These are phyloP conservation scores for Candida tallmaniae DNA, from an alignment of 805 yeast species.

Conservation along the genomic window DNA sequence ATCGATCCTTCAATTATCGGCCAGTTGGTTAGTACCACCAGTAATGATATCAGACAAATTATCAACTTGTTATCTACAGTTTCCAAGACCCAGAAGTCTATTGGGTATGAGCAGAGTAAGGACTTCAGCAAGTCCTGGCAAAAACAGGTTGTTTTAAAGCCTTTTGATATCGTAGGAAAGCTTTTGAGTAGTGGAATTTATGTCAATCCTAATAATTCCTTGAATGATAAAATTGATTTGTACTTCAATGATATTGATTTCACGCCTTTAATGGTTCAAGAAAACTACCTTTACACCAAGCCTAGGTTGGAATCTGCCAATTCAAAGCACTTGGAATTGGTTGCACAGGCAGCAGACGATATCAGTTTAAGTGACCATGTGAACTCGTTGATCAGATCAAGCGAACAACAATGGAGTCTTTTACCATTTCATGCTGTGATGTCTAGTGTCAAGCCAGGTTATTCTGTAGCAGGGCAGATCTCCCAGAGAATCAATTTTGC, in stretches of 20 bases:
- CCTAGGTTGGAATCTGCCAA: conserved; percentile 47
- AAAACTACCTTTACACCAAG: conserved; percentile 70
- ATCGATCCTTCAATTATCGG: conserved; percentile 79
- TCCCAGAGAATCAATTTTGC: conserved; percentile 74
- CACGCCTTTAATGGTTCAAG: conserved; percentile 94
- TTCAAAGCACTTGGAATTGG: conserved; percentile 53
- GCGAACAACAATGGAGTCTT: conserved; percentile 92
- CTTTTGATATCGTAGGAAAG: conserved; percentile 81
- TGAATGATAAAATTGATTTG: conserved; percentile 80
- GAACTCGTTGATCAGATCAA: conserved; percentile 76
- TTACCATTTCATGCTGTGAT: conserved; percentile 86
- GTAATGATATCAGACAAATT: conserved; percentile 91
- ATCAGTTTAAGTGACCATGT: conserved; percentile 83
- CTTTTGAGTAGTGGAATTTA: conserved; percentile 58
- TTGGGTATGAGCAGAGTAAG: conserved; percentile 61
- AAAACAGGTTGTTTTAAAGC: conserved; percentile 84
- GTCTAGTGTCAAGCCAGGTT: conserved; percentile 80
- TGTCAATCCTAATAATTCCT: conserved; percentile 46
- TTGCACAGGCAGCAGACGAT: conserved; percentile 78
- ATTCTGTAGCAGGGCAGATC: conserved; percentile 66
- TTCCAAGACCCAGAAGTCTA: conserved; percentile 61
- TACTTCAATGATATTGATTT: conserved; percentile 94
- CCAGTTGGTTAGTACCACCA: conserved; percentile 77
- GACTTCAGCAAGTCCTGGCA: conserved; percentile 71
- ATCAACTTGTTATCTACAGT: conserved; percentile 85